These are phyloP conservation scores for Rubus parviflorus DNA, from an alignment of 306 rosid genomes.

Conservation along the genomic window DNA sequence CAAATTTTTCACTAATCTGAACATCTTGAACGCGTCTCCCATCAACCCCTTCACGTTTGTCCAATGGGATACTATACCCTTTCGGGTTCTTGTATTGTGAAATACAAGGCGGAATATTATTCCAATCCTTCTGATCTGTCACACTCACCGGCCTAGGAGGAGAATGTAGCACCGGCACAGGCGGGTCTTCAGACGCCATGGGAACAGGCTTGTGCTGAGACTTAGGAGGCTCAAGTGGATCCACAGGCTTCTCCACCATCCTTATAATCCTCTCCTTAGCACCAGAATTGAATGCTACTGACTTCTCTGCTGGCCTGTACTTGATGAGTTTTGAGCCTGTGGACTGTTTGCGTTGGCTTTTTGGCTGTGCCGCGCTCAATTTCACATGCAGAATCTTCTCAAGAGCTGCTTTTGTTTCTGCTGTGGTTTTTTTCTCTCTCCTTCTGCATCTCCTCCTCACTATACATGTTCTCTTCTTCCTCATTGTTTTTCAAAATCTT, in stretches of 20 bases:
- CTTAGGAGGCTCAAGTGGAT: conserved; percentile 8
- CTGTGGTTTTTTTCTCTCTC: not conserved
- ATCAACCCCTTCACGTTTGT: conserved; percentile 66
- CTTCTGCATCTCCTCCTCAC: not conserved
- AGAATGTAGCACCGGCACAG: conserved; percentile 14
- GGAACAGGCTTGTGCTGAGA: not conserved
- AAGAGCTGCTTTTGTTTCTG: conserved; percentile 3
- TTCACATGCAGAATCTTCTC: not conserved
- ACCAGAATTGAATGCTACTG: not conserved
- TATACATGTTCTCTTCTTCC: not conserved
- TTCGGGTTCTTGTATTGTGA: conserved; percentile 74
- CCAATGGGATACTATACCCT: conserved; percentile 32
- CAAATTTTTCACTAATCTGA: conserved; percentile 72
- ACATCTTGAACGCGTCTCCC: conserved; percentile 80
- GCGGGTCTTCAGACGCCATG: not conserved
- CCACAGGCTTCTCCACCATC: not conserved
- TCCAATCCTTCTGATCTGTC: conserved; percentile 80
- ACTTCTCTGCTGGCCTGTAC: not conserved
- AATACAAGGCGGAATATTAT: conserved; percentile 74
- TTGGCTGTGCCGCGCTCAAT: not conserved
- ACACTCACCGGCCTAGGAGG: conserved; percentile 74
- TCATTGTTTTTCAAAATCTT: not conserved
- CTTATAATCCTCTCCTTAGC: conserved; percentile 3
- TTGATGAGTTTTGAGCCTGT: not conserved
- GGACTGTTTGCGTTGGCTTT: not conserved